Base-by-base conservation (phyloP, 2,329 filamentous ascomycete species). In the Elsinoe australis region DNA sequence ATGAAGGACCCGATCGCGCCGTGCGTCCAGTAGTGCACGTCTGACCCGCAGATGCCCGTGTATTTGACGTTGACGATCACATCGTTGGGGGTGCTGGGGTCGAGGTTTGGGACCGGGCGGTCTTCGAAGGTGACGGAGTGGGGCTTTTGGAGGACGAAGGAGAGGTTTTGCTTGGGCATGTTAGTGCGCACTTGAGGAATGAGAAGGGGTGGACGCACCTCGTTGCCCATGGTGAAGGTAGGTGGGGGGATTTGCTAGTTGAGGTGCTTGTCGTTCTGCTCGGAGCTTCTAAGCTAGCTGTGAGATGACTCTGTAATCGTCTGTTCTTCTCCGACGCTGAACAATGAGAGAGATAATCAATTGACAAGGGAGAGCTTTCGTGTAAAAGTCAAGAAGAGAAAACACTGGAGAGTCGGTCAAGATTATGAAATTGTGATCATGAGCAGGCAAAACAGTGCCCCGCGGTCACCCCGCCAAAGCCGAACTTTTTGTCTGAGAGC, bases 1-100 rank as follows among this genome's bases (percentile, higher is more conserved):
- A 73, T 55, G 56, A 72, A 74, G 56, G 64, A 59, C 2, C 71
- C 71, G 54, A 74, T 73, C 44, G 66, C 64, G 15, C 71, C 71
- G 47, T 73, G 64, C 3, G 66, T 62, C 71, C 71, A 73, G 66
- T 74, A 74, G 61, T 74, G 71, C 55, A 86, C 85, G 67, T 94
- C 87, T 51, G 82, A 87, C 50, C 87, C 87, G 71, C 87, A 94
- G 68, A 94, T 92, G 57, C 87, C 87, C 2, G 87, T 94, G 73
- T 83, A 90, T 70, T 84, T 83, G 58, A 90, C 75, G 61, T 84
- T 80, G 54, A 94, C 80, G 58, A 90, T 75, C 55, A 94, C 87
- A 65, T 90, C 82, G 71, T 88, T 76, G 17, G 79, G 74, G 17
- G 50, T 46, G 3, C 22, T 26, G 46, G 72, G 71, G 54, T 76